These are phyloP conservation scores for Ciborinia camelliae DNA, from an alignment of 2,329 filamentous ascomycete genomes.

Conservation along the genomic window DNA sequence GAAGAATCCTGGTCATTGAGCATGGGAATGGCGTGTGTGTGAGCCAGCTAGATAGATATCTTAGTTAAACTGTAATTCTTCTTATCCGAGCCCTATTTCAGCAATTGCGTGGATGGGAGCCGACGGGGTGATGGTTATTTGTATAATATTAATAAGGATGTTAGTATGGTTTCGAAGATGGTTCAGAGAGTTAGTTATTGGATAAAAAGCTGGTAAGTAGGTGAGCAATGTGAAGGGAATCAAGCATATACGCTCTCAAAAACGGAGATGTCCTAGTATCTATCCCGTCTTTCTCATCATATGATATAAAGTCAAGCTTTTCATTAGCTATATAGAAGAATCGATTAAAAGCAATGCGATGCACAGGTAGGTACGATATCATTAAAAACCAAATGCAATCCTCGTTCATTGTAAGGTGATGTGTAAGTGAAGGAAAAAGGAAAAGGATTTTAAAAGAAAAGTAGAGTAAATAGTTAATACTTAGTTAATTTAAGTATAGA, in stretches of 20 bases:
- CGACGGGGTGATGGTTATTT: neutral
- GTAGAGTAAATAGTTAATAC: neutral
- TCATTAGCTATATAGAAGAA: slow-evolving; percentile 4
- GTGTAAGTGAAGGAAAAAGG: neutral
- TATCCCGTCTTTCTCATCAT: slow-evolving; percentile 5
- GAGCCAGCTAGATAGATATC: neutral
- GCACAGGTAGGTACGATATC: neutral
- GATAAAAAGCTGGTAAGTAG: neutral
- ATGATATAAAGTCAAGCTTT: slow-evolving; percentile 3
- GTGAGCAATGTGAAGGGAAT: neutral
- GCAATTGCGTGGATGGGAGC: neutral
- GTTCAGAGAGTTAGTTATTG: neutral
- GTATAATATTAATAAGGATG: neutral
- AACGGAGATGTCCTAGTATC: neutral
- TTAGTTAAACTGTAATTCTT: neutral
- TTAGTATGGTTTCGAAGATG: neutral
- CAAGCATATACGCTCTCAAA: neutral
- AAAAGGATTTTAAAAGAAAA: neutral
- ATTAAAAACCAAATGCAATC: neutral
- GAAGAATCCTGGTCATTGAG: neutral
- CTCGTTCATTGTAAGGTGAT: neutral
- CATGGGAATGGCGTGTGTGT: neutral
- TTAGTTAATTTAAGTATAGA: neutral
- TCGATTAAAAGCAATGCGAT: slow-evolving; percentile 9
- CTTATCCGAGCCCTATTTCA: neutral